Evolutionary conservation across 139 green algal species (phyloP).

Genomic region (Coelastrella sp.): DNA sequence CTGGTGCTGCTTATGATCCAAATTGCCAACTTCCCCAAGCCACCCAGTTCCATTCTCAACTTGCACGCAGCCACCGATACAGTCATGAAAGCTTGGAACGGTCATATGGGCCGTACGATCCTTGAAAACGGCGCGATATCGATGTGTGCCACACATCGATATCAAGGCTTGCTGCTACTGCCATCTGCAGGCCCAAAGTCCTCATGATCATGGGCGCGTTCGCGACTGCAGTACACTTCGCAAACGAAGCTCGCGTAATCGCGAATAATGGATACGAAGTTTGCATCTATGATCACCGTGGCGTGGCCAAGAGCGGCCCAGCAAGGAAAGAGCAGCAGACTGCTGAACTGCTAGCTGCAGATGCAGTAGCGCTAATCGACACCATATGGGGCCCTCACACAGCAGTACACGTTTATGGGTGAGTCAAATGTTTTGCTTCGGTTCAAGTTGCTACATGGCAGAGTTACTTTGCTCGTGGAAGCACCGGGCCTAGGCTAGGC

Average conservation of each 20-base stretch:
- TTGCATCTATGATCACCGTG: slow-evolving; percentile 42
- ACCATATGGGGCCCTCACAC: not conserved
- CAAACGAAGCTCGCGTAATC: not conserved
- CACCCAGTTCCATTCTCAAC: too few species aligned
- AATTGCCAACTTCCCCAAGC: too few species aligned
- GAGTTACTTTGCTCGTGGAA: not conserved
- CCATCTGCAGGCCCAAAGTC: not conserved
- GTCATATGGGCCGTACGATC: too few species aligned
- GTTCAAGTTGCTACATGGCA: not conserved
- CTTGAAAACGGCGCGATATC: too few species aligned
- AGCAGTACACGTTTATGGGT: slow-evolving; percentile 44
- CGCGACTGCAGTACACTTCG: slow-evolving; percentile 25
- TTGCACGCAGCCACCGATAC: too few species aligned
- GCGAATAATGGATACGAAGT: slow-evolving; percentile 37
- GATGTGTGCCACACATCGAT: too few species aligned
- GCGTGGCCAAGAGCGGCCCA: slow-evolving; percentile 30
- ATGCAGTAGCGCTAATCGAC: slow-evolving; percentile 13
- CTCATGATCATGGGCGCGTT: slow-evolving; percentile 50
- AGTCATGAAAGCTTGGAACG: too few species aligned
- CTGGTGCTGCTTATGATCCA: too few species aligned
- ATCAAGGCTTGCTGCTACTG: not conserved
- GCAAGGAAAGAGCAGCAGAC: slow-evolving; percentile 36
- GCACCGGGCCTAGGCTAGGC: too few species aligned
- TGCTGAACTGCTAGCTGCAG: slow-evolving; percentile 18
- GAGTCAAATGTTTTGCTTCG: not conserved